These are phyloP conservation scores for Mycosphaerella arachidis DNA, from an alignment of 2,329 filamentous ascomycete genomes.

Conservation along the genomic window DNA sequence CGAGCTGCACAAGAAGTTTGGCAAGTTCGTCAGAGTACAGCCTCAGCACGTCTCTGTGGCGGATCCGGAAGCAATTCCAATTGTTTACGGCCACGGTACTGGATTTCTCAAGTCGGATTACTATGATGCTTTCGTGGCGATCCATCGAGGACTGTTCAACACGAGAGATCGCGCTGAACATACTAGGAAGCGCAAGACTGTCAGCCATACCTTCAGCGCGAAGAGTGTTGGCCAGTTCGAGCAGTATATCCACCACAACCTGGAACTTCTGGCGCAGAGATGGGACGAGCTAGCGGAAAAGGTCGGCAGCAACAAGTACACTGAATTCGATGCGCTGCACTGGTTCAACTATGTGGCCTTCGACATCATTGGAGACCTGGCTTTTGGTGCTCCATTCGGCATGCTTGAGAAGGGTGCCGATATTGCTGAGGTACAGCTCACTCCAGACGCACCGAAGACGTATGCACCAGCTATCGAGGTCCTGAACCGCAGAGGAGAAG, in stretches of 20 bases:
- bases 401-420: constrained; percentile 70
- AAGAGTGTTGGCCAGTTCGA: constrained; percentile 73
- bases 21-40: constrained; percentile 76
- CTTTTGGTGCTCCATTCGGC: constrained; percentile 65
- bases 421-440: constrained; percentile 30
- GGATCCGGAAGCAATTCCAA: constrained; percentile 70
- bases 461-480: constrained; percentile 67
- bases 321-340: constrained; percentile 56
- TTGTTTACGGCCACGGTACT: constrained; percentile 65
- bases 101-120: constrained; percentile 60
- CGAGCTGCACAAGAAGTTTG: constrained; percentile 67
- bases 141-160: constrained; percentile 82
- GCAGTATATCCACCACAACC: constrained; percentile 78
- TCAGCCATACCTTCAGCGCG: constrained; percentile 79
- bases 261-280: constrained; percentile 67
- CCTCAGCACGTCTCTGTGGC: constrained; percentile 80
- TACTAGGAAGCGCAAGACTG: constrained; percentile 80
- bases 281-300: constrained; percentile 63
- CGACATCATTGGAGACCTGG: constrained; percentile 63
- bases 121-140: constrained; percentile 88
- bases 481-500: constrained; percentile 80
- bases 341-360: constrained; percentile 81
- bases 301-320: constrained; percentile 50
- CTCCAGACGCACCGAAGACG: constrained; percentile 27
- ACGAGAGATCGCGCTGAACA: constrained; percentile 78